Evolutionary conservation across 768 basidiomycete species (phyloP).

Genomic region (Leccinum sublutescens): DNA sequence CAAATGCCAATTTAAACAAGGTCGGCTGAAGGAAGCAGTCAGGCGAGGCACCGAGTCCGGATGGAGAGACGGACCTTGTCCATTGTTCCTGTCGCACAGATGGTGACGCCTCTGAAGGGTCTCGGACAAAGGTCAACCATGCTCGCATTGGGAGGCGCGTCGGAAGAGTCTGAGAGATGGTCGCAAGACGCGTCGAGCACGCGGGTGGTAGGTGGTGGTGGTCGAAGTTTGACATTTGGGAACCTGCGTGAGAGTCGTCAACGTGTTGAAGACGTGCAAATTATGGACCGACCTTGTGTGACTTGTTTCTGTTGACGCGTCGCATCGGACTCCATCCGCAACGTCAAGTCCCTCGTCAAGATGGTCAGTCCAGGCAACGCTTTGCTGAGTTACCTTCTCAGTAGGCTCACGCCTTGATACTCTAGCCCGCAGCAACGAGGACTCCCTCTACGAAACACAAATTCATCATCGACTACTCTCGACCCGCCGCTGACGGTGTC

Average conservation of each 20-base stretch:
- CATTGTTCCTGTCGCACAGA: conserved; percentile 75
- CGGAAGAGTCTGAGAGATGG: conserved; percentile 47
- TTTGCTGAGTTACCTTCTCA: conserved; percentile 92
- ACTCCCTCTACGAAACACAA: conserved; percentile 60
- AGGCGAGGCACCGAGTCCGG: conserved; percentile 4
- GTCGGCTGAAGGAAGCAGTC: conserved; percentile 45
- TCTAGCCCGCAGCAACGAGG: conserved; percentile 59
- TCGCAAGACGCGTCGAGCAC: conserved; percentile 32
- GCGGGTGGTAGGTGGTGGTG: conserved; percentile 42
- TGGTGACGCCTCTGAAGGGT: conserved; percentile 60
- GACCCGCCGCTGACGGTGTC: conserved; percentile 65
- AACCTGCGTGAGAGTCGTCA: conserved; percentile 44
- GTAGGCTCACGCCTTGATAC: conserved; percentile 69
- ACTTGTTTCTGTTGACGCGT: conserved; percentile 53
- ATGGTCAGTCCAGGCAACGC: conserved; percentile 78
- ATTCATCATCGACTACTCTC: conserved; percentile 84
- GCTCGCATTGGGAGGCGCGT: conserved; percentile 44
- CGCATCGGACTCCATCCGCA: conserved; percentile 33
- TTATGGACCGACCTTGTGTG: conserved; percentile 49
- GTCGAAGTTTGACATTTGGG: conserved; percentile 79
- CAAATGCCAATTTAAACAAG: conserved; percentile 71
- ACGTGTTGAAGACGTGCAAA: background rate
- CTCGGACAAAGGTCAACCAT: conserved; percentile 56
- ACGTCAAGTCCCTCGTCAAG: conserved; percentile 31
- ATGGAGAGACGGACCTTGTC: conserved; percentile 61